A percentile compares a stretch with the other conserved stretches of the same genome.
These are phyloP conservation scores for Trapa bicornis DNA, from an alignment of 345 rosid species.

Conservation along the genomic window DNA sequence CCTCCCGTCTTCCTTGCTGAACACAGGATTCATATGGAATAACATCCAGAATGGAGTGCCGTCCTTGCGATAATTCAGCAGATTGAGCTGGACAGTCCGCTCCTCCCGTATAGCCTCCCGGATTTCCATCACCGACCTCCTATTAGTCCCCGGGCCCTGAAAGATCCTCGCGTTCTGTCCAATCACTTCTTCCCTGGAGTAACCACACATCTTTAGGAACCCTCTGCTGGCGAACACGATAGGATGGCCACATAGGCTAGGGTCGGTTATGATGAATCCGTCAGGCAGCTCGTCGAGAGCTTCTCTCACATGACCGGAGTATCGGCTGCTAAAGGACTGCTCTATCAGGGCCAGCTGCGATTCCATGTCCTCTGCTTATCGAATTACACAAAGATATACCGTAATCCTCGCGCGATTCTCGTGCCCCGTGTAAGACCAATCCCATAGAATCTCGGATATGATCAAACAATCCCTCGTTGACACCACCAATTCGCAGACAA, in stretches of 20 bases:
- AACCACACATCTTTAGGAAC: slow-evolving; percentile 69
- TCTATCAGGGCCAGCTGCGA: slow-evolving; percentile 38
- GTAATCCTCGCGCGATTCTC: slow-evolving; percentile 5
- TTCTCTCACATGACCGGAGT: slow-evolving; percentile 43
- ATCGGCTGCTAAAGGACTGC: slow-evolving; percentile 35
- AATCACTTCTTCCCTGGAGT: slow-evolving; percentile 48
- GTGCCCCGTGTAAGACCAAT: slow-evolving; percentile 10
- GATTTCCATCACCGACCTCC: slow-evolving; percentile 64
- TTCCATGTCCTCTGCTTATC: slow-evolving; percentile 39
- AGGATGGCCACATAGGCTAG: slow-evolving; percentile 69
- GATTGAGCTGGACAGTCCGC: slow-evolving; percentile 39
- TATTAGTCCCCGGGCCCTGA: slow-evolving; percentile 65
- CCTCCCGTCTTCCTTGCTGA: slow-evolving; percentile 43
- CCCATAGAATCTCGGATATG: slow-evolving; percentile 7
- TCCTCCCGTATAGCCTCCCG: slow-evolving; percentile 83
- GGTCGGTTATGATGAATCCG: slow-evolving; percentile 82
- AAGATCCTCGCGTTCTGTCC: slow-evolving; percentile 70
- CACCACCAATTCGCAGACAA: neutral
- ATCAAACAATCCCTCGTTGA: neutral
- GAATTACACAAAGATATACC: slow-evolving; percentile 49
- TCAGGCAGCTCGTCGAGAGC: slow-evolving; percentile 66
- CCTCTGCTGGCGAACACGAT: slow-evolving; percentile 76
- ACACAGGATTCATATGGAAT: slow-evolving; percentile 69
- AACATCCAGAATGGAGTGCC: slow-evolving; percentile 89
- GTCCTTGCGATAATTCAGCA: slow-evolving; percentile 76